A percentile compares a stretch with the other conserved stretches of the same genome.
These are phyloP conservation scores for Coemansia sp. DNA, from an alignment of 192 early-diverging fungal species.

Conservation along the genomic window DNA sequence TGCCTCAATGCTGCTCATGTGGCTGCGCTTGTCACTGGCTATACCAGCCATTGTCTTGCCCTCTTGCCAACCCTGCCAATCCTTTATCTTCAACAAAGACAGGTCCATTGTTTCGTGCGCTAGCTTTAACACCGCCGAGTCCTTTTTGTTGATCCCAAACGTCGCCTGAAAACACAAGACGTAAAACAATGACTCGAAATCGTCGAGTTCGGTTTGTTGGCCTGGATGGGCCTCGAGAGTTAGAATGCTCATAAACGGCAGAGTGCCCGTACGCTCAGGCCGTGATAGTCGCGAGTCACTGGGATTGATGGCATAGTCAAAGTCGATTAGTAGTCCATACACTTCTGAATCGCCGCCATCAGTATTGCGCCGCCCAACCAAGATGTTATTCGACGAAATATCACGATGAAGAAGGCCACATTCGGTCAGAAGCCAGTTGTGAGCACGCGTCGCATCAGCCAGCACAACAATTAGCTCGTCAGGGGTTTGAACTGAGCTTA, in stretches of 20 bases:
- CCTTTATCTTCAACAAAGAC: not conserved
- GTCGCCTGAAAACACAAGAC: constrained; percentile 10
- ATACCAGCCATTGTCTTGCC: not conserved
- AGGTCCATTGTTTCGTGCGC: not conserved
- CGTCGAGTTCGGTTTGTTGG: constrained; percentile 8
- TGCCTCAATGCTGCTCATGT: not conserved
- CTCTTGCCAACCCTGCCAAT: not conserved
- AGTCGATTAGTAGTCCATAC: constrained; percentile 31
- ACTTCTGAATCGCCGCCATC: not conserved
- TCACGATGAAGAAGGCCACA: constrained; percentile 26
- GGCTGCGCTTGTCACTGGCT: not conserved
- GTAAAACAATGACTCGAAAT: constrained; percentile 19
- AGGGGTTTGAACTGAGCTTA: not conserved
- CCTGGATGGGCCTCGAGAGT: not conserved
- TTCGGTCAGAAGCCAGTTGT: not conserved
- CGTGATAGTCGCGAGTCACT: not conserved
- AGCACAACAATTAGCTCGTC: constrained; percentile 19
- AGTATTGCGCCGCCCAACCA: not conserved
- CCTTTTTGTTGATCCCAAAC: constrained; percentile 8
- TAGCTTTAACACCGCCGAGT: not conserved
- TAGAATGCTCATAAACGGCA: constrained; percentile 15
- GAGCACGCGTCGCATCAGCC: constrained; percentile 15
- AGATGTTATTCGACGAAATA: constrained; percentile 21
- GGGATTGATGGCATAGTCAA: constrained; percentile 18
- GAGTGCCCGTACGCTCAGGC: constrained; percentile 13